Evolutionary conservation across 129 eudicot genomes (phyloP), one percentile per base, ranked within the genome.

Genomic region (Glebionis coronaria): DNA sequence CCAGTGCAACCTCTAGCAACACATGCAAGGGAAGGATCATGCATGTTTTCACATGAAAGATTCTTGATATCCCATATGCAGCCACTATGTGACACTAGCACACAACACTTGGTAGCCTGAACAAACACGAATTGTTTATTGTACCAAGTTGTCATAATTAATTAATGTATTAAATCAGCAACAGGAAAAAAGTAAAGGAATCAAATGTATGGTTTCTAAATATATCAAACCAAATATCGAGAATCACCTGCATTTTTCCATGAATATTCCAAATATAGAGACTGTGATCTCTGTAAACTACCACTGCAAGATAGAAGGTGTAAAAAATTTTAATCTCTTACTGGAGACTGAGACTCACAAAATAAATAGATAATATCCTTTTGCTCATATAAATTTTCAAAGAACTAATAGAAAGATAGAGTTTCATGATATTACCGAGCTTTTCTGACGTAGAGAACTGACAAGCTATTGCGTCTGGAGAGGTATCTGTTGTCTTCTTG

Each of bases 381-480:
- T 38, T 16, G 31, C 63, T 54, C 8, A 10, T 35, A 31, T 3
- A 18, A 19, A 51, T 53, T 61, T 40, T 53, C 20, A 56, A 27
- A 19, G 65, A 61, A 61, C 18, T 18, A 19, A 25, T 29, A 55
- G 18, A 45, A 62, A 69, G 4, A 53, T 35, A 12, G 58, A 46
- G 20, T 5, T 38, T 38, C 50, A 51, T 1, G 53, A 44, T 52
- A 77, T 72, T 79, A 78, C 95, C 90, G 35, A 84, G 95, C 65
- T 82, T 88, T 66, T 71, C 61, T 12, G 77, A 62, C 27, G 77
- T 73, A 35, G 91, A 84, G 56, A 88, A 88, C 64, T 82, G 82
- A 72, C 95, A 88, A 73, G 95, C 95, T 68, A 84, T 62, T 64
- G 95, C 95, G 84, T 88, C 82, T n/a, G 91, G 95, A 75, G 63